Conservation (phyloP, 1,284 basidiomycete genomes). For the Thecaphora thlaspeos region DNA sequence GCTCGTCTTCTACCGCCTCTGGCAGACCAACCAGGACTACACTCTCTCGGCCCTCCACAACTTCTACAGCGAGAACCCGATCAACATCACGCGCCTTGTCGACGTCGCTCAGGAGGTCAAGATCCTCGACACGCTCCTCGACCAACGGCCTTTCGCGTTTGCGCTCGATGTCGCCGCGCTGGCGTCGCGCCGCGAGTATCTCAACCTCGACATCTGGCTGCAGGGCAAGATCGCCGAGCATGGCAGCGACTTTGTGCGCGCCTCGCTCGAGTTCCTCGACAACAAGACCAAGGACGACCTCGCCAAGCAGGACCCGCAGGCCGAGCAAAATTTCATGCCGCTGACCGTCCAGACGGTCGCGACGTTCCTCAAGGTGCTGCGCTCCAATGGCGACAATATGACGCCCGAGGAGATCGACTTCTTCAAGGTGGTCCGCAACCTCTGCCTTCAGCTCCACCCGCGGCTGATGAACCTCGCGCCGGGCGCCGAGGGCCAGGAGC, state of each 20-base stretch:
- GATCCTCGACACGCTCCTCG: slow-evolving; percentile 82
- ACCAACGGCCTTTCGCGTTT: slow-evolving; percentile 82
- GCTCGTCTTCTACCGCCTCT: slow-evolving; percentile 92
- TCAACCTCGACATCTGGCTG: slow-evolving; percentile 95
- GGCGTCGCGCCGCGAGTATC: slow-evolving; percentile 85
- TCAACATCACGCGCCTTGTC: slow-evolving; percentile 89
- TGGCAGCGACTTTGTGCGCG: slow-evolving; percentile 80
- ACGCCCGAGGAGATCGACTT: slow-evolving; percentile 74
- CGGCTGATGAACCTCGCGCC: slow-evolving; percentile 94
- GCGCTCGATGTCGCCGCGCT: slow-evolving; percentile 79
- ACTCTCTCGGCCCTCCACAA: slow-evolving; percentile 83
- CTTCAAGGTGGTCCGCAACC: slow-evolving; percentile 87
- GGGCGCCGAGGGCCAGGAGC: slow-evolving; percentile 76
- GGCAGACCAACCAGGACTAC: slow-evolving; percentile 82
- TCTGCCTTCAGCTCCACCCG: slow-evolving; percentile 92
- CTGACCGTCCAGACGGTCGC: slow-evolving; percentile 55
- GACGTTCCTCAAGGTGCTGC: slow-evolving; percentile 52
- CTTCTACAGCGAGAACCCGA: slow-evolving; percentile 86
- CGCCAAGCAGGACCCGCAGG: slow-evolving; percentile 52
- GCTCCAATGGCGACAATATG: slow-evolving; percentile 58
- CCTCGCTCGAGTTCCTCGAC: slow-evolving; percentile 59
- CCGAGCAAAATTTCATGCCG: slow-evolving; percentile 51
- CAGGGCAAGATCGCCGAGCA: slow-evolving; percentile 77
- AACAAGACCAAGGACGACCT: slow-evolving; percentile 54
- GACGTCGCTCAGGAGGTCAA: slow-evolving; percentile 95